A percentile compares a stretch with the other conserved stretches of the same genome.
Evolutionary conservation across 179 eudicot species (phyloP).

Genomic region (Patellifolia procumbens): DNA sequence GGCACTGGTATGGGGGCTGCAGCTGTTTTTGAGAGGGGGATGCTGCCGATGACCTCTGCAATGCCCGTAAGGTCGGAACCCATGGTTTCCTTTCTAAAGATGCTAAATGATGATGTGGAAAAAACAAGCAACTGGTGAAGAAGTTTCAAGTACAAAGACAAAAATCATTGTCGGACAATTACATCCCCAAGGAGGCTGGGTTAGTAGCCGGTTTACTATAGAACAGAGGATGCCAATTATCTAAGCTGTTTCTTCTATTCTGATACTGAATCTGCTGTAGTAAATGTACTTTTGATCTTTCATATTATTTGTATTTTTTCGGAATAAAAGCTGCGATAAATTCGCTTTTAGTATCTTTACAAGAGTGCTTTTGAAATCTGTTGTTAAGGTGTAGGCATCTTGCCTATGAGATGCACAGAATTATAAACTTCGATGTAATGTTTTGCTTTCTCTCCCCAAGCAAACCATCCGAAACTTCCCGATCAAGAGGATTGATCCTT

Average conservation of each 20-base stretch:
- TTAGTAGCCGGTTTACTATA: not conserved
- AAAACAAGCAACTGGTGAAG: not conserved
- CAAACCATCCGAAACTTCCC: too few relatives aligned
- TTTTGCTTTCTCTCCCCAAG: too few relatives aligned
- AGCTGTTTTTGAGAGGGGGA: conserved; percentile 93
- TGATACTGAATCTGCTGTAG: not conserved
- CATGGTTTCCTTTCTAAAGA: conserved; percentile 65
- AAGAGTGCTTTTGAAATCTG: not conserved
- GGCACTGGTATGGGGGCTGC: conserved; percentile 99
- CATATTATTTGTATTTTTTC: not conserved
- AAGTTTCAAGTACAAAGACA: not conserved
- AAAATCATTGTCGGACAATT: not conserved
- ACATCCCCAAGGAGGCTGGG: not conserved
- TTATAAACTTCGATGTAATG: too few relatives aligned
- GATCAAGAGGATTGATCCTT: too few relatives aligned
- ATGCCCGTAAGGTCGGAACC: conserved; percentile 51
- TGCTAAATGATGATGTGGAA: conserved; percentile 34
- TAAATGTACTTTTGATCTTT: too few relatives aligned
- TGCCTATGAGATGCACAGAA: not conserved
- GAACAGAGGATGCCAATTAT: not conserved
- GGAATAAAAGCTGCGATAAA: not conserved
- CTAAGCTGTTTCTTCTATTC: not conserved
- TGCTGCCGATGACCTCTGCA: conserved; percentile 63
- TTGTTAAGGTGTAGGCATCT: not conserved
- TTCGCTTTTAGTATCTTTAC: not conserved